phyloP scores from a whole-genome alignment of 2,329 filamentous ascomycete species.

The Xylaria sp. region DNA sequence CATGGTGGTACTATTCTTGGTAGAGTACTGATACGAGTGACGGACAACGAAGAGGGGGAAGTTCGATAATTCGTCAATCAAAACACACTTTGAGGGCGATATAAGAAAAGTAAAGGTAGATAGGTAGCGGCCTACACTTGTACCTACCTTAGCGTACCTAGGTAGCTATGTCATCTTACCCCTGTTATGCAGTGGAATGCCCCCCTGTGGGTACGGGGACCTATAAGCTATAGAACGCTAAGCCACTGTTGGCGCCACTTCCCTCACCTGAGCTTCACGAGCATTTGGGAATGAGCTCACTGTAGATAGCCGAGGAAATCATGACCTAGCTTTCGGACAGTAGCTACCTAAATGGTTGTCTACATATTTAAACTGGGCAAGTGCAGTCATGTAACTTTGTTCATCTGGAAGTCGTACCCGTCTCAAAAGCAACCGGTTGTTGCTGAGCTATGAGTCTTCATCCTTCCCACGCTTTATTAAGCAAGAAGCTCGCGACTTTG shows the following conservation, averaged over 20 bases:
- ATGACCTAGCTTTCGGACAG: not conserved
- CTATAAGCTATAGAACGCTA: constrained; percentile 12
- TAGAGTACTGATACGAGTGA: not conserved
- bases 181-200: not conserved
- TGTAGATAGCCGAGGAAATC: not conserved
- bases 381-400: not conserved
- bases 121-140: not conserved
- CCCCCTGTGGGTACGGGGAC: constrained; percentile 6
- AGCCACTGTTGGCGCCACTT: constrained; percentile 45
- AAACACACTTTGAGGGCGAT: not conserved
- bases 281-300: not conserved
- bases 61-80: constrained; percentile 4
- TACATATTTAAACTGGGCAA: not conserved
- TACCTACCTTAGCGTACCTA: too few species aligned
- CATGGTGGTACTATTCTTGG: constrained; percentile 56
- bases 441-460: not conserved
- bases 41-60: not conserved
- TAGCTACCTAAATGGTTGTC: not conserved
- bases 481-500: not conserved
- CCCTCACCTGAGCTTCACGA: not conserved
- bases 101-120: not conserved
- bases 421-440: not conserved
- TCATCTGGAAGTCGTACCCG: not conserved
- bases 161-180: too few species aligned
- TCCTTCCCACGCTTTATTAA: not conserved